A percentile compares a stretch with the other conserved stretches of the same genome.
phyloP scores from a whole-genome alignment of 2,329 filamentous ascomycete species.

The Aspergillus sp. region DNA sequence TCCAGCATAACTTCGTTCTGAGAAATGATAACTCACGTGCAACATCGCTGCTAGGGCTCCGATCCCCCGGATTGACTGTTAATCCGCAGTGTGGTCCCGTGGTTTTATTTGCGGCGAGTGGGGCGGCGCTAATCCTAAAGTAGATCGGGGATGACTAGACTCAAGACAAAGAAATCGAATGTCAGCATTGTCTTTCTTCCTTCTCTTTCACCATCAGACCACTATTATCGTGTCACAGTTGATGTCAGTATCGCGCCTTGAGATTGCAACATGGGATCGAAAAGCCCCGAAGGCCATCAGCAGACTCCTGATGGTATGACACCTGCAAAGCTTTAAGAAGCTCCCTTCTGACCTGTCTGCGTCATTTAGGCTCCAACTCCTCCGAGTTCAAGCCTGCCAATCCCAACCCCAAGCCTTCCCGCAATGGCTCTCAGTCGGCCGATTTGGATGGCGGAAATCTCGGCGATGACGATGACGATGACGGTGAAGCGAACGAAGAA shows the following conservation, averaged over 20 bases:
- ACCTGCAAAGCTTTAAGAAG: background rate
- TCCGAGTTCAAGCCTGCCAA: constrained; percentile 9
- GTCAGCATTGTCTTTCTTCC: background rate
- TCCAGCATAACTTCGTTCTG: no score
- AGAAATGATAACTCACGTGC: no score
- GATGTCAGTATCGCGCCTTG: background rate
- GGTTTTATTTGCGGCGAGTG: no score
- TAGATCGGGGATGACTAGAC: no score
- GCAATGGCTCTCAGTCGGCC: constrained; percentile 6
- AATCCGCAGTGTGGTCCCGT: no score
- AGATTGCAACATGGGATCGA: constrained; percentile 9
- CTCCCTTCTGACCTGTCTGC: background rate
- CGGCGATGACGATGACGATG: constrained; percentile 14
- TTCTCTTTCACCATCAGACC: background rate
- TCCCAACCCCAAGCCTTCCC: background rate
- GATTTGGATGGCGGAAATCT: constrained; percentile 10
- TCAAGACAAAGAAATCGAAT: no score
- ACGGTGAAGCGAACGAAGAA: constrained; percentile 16
- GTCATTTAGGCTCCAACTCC: constrained; percentile 2
- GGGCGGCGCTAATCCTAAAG: no score
- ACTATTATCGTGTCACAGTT: background rate
- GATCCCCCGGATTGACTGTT: no score
- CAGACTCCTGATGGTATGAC: constrained; percentile 8
- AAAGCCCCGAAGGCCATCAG: constrained; percentile 10
- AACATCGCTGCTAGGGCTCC: no score